These are phyloP conservation scores for Helichrysum umbraculigerum DNA, from an alignment of 129 eudicot species.

Conservation along the genomic window DNA sequence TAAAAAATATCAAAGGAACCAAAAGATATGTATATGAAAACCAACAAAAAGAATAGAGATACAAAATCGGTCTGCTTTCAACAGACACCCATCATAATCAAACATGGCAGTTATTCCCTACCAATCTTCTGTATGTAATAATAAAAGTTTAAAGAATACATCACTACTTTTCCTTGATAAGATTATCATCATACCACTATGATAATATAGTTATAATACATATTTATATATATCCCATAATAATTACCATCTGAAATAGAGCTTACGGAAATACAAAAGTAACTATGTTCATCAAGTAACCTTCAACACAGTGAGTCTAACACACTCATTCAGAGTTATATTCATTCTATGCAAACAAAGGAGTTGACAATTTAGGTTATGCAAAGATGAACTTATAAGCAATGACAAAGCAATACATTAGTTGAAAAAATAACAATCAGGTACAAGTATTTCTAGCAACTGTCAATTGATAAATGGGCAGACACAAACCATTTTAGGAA, in stretches of 20 bases:
- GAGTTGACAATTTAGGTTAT: background rate
- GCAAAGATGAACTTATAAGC: background rate
- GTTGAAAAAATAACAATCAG: background rate
- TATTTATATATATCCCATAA: background rate
- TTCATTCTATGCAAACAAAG: background rate
- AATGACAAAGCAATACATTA: background rate
- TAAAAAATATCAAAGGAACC: background rate
- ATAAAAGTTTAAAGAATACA: background rate
- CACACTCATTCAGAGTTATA: background rate
- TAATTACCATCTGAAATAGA: background rate
- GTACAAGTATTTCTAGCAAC: background rate
- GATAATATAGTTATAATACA: background rate
- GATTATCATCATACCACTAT: too few relatives aligned
- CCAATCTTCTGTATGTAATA: background rate
- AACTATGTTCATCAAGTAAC: background rate
- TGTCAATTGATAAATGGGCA: background rate
- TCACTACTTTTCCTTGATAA: background rate
- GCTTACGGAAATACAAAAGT: background rate
- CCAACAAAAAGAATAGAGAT: background rate
- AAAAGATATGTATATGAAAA: background rate
- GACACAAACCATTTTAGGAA: constrained; percentile 6
- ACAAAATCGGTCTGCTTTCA: background rate
- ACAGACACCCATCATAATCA: background rate
- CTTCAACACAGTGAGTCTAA: background rate
- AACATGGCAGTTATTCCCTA: background rate